Base-by-base conservation (phyloP, 2,329 filamentous ascomycete species). In the Fusarium sp. region DNA sequence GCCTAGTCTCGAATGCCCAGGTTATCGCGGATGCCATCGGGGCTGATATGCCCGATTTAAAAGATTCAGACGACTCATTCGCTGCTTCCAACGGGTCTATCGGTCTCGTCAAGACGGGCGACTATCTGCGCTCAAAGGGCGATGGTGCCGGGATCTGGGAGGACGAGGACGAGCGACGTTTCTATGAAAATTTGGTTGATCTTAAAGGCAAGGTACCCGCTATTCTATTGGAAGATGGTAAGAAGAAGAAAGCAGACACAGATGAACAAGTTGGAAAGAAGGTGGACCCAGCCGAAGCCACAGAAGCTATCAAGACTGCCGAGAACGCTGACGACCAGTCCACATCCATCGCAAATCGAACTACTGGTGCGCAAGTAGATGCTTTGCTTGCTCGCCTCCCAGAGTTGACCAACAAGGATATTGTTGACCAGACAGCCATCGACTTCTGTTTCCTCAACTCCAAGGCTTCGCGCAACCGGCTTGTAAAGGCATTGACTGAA, bases 381-480 rank as follows among this genome's bases (percentile, higher is more conserved):
- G 92, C 93, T 17, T 84, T 99, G 39, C 83, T 99, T 30, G 87
- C 93, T 22, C 90, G 93, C 22, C 85, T 99, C n/a, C 94, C 94
- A 0, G 95, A 98, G 64, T 83, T 99, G 52, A 95, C 92, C 37
- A 95, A 88, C 75, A 98, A 97, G 76, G 96, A 99, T 50, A 84
- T 89, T 50, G 93, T 97, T 55, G 96, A 99, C 75, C 91, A 97
- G 77, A 90, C 92, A 46, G 96, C 96, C 9, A 91, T 97, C 65
- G 95, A 98, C 75, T 99, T 99, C 76, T 98, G 96, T 80, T 99
- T 97, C 75, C 84, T 99, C 62, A 99, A 99, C 78, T 99, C 96
- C 1, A 99, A 99, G 76, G 96, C 96, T 11, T 99, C 96, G 1
- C 90, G 96, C 32, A 99, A 99, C 77, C 89, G 96, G 48, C 86